Conservation (phyloP, 768 basidiomycete genomes). For the Auricularia cornea region DNA sequence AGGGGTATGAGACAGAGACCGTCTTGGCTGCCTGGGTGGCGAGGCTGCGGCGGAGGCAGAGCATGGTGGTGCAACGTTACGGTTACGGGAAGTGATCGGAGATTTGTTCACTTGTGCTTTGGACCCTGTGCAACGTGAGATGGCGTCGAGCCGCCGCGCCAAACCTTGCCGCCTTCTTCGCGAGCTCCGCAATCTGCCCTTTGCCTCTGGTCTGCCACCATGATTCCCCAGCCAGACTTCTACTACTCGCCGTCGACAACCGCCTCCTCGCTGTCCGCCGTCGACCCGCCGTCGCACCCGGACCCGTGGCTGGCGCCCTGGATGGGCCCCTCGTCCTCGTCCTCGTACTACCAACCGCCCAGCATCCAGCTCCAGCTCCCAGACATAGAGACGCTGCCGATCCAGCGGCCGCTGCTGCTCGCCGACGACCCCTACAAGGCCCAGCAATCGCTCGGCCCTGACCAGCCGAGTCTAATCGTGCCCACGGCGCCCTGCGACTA, state of each 20-base stretch:
- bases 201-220: conserved; percentile 11
- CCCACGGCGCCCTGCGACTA: too few relatives aligned
- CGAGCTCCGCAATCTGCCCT: too few relatives aligned
- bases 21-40: not conserved
- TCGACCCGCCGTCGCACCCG: not conserved
- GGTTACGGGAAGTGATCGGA: not conserved
- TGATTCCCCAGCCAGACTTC: conserved; percentile 18
- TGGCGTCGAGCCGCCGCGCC: not conserved
- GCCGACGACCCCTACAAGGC: not conserved
- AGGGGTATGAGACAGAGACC: conserved; percentile 26
- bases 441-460: not conserved
- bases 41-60: not conserved
- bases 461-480: too few relatives aligned
- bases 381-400: not conserved
- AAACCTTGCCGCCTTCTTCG: conserved; percentile 1
- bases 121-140: not conserved
- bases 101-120: not conserved
- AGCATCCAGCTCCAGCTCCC: not conserved
- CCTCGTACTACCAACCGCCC: too few relatives aligned
- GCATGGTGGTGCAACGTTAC: not conserved
- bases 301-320: not conserved
- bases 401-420: not conserved
- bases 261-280: not conserved
- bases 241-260: conserved; percentile 14
- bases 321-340: too few relatives aligned